These are phyloP conservation scores for Aspergillus sp. DNA, from an alignment of 2,329 filamentous ascomycete genomes.

Conservation along the genomic window DNA sequence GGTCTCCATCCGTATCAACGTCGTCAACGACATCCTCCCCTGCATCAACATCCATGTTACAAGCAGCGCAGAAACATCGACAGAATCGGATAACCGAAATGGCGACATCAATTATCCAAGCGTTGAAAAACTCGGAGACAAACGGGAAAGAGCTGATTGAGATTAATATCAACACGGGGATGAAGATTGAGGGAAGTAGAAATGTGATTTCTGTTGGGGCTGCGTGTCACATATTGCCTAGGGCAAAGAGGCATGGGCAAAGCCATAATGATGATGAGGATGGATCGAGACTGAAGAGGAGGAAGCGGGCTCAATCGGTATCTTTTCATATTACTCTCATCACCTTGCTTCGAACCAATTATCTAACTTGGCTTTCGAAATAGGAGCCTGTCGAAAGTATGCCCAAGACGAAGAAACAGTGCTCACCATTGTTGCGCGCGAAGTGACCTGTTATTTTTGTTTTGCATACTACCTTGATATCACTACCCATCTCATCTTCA, in stretches of 20 bases:
- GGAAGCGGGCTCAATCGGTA: constrained; percentile 20
- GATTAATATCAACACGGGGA: constrained; percentile 22
- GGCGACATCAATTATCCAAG: constrained; percentile 16
- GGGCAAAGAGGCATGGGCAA: background rate
- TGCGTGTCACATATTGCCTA: background rate
- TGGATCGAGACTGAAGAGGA: constrained; percentile 3
- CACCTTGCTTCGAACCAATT: background rate
- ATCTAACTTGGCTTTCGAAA: background rate
- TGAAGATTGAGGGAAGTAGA: constrained; percentile 21
- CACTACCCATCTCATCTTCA: too few species aligned
- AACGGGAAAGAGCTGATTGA: constrained; percentile 8
- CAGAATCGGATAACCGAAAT: constrained; percentile 21
- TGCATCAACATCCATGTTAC: constrained; percentile 1
- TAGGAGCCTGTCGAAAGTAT: background rate
- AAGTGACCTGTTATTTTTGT: background rate
- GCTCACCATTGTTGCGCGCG: background rate
- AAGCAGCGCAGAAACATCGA: constrained; percentile 13
- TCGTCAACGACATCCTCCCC: background rate
- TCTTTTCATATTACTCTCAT: constrained; percentile 1
- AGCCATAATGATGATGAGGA: background rate
- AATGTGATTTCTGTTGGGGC: constrained; percentile 19
- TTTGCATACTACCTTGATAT: too few species aligned
- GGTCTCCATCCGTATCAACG: constrained; percentile 1
- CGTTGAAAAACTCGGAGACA: constrained; percentile 8
- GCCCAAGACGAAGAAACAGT: background rate